Percentiles rank a stretch among this genome's conserved stretches.
Evolutionary conservation across 257 asterid species (phyloP).

Genomic region (Prunella vulgaris): DNA sequence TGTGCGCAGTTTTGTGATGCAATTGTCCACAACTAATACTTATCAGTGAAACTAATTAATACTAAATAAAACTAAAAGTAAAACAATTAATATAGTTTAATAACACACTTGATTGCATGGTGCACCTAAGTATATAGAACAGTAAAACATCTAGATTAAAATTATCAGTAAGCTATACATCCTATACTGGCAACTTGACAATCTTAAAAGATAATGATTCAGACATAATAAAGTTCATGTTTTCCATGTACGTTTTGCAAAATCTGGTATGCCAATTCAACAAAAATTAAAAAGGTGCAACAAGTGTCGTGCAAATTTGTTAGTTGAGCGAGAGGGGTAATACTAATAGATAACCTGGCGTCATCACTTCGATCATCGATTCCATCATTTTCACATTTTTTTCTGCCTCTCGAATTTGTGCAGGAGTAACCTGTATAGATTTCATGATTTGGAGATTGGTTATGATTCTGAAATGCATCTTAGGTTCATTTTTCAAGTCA

Average conservation of each 20-base stretch:
- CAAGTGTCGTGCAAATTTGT: not conserved
- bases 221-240: not conserved
- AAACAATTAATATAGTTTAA: not conserved
- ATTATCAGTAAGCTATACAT: not conserved
- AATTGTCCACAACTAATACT: not conserved
- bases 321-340: not conserved
- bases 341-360: constrained; percentile 51
- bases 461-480: constrained; percentile 18
- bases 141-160: not conserved
- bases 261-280: not conserved
- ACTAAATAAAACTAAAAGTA: not conserved
- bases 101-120: not conserved
- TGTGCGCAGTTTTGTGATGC: not conserved
- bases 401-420: constrained; percentile 98
- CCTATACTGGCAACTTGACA: not conserved
- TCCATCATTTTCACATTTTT: constrained; percentile 83
- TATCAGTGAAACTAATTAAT: too few species aligned
- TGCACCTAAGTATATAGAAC: not conserved
- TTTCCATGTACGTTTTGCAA: not conserved
- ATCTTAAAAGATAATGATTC: constrained; percentile 3
- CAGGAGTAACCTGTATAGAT: constrained; percentile 78
- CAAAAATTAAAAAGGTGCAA: not conserved
- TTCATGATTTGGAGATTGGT: constrained; percentile 22
- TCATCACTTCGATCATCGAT: constrained; percentile 94
- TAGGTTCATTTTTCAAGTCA: not conserved